A percentile compares a stretch with the other conserved stretches of the same genome.
phyloP scores from a whole-genome alignment of 208 protist genomes.

The Leptomonas pyrrhocoris region DNA sequence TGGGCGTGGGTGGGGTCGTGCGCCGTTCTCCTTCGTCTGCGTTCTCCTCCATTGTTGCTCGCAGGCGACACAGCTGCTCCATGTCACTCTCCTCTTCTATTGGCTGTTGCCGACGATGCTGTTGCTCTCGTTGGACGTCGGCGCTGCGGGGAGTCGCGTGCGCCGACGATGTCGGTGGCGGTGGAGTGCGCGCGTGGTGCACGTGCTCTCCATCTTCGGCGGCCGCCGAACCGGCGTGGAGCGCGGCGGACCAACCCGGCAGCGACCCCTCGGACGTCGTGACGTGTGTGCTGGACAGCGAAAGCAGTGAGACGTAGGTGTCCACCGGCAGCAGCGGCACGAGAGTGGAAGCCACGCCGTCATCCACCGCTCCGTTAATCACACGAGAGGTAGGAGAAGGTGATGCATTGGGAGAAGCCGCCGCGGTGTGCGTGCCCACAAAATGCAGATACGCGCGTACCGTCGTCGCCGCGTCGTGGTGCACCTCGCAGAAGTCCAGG shows the following conservation, averaged over 20 bases:
- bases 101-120: not conserved
- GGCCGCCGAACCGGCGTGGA: not conserved
- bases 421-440: not conserved
- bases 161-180: not conserved
- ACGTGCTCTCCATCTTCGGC: not conserved
- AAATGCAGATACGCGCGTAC: slow-evolving; percentile 32
- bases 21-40: not conserved
- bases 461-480: slow-evolving; percentile 27
- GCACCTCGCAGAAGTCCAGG: slow-evolving; percentile 15
- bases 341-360: too few relatives aligned
- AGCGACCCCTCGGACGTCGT: not conserved
- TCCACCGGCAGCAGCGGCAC: slow-evolving; percentile 19
- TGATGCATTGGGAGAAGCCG: not conserved
- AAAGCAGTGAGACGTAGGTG: slow-evolving; percentile 18
- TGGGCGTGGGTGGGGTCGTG: too few relatives aligned
- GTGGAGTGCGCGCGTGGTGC: not conserved
- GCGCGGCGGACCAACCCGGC: not conserved
- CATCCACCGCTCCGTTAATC: too few relatives aligned
- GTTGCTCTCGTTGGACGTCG: not conserved
- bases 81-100: not conserved
- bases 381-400: too few relatives aligned
- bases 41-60: not conserved
- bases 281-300: slow-evolving; percentile 19
- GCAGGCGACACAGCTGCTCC: not conserved
- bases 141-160: not conserved